Conservation (phyloP, 2,329 filamentous ascomycete genomes). For the Sporothrix inflata region DNA sequence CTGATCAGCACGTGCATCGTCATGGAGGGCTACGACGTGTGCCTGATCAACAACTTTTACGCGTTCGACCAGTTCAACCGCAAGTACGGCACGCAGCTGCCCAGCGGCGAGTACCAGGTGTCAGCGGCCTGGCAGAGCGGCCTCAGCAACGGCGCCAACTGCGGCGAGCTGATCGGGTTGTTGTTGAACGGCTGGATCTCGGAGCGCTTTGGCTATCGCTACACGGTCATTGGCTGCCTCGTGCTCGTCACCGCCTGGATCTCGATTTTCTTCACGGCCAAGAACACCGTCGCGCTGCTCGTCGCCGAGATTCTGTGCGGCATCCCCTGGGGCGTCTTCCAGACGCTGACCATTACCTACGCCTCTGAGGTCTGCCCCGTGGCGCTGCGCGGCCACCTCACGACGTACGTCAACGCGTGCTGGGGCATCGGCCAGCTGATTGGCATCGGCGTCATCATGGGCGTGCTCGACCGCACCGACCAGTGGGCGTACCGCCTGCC, state of each 20-base stretch:
- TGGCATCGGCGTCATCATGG: slow-evolving; percentile 72
- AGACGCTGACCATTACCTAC: slow-evolving; percentile 59
- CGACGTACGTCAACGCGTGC: slow-evolving; percentile 77
- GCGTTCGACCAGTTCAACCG: slow-evolving; percentile 54
- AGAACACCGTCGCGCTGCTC: slow-evolving; percentile 61
- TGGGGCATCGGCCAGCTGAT: slow-evolving; percentile 77
- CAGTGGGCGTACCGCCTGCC: slow-evolving; percentile 67
- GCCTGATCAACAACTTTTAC: slow-evolving; percentile 78
- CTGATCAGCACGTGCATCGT: slow-evolving; percentile 88
- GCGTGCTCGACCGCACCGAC: slow-evolving; percentile 66
- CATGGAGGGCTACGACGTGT: slow-evolving; percentile 90
- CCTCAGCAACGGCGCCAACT: slow-evolving; percentile 57
- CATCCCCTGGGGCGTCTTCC: slow-evolving; percentile 50
- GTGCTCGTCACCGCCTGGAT: slow-evolving; percentile 60
- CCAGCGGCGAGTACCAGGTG: slow-evolving; percentile 56
- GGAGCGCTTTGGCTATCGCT: slow-evolving; percentile 69
- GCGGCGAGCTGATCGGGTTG: slow-evolving; percentile 69
- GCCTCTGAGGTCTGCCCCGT: slow-evolving; percentile 75
- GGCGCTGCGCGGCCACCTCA: slow-evolving; percentile 70
- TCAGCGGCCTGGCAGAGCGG: slow-evolving; percentile 65
- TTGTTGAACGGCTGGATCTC: slow-evolving; percentile 67
- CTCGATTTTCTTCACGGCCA: slow-evolving; percentile 66
- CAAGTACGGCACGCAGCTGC: slow-evolving; percentile 57
- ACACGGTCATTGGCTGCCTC: slow-evolving; percentile 64
- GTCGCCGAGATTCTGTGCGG: slow-evolving; percentile 66